Percentiles rank a stretch among this genome's conserved stretches.
Conservation (phyloP, 768 basidiomycete species). For the Serendipita sp. region DNA sequence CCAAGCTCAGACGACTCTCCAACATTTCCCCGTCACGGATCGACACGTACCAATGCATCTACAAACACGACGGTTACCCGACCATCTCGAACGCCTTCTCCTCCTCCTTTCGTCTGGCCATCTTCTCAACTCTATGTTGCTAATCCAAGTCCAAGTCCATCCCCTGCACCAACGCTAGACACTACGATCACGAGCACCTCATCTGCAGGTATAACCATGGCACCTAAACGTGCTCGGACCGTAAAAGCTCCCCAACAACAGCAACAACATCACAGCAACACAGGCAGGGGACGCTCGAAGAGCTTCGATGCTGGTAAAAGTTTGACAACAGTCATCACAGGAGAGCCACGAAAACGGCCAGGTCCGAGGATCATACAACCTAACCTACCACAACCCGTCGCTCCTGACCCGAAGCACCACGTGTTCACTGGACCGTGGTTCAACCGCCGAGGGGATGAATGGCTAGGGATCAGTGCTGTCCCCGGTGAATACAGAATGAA, state of each 20-base stretch:
- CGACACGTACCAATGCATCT: not conserved
- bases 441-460: not conserved
- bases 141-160: not conserved
- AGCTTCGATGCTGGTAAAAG: not conserved
- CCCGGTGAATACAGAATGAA: constrained; percentile 2
- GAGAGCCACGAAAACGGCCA: not conserved
- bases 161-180: not conserved
- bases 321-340: not conserved
- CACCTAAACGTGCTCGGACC: not conserved
- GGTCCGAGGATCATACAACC: not conserved
- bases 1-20: not conserved
- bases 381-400: not conserved
- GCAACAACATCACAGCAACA: too few species aligned
- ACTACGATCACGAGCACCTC: too few species aligned
- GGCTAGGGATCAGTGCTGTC: not conserved
- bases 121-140: not conserved
- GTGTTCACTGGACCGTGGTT: not conserved
- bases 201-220: not conserved
- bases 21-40: not conserved
- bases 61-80: not conserved
- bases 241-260: not conserved
- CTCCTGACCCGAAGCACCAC: constrained; percentile 1
- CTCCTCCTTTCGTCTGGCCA: not conserved
- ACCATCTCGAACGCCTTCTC: not conserved
- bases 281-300: not conserved